phyloP scores from a whole-genome alignment of 2,329 filamentous ascomycete species.

The Penicillium griseofulvum region DNA sequence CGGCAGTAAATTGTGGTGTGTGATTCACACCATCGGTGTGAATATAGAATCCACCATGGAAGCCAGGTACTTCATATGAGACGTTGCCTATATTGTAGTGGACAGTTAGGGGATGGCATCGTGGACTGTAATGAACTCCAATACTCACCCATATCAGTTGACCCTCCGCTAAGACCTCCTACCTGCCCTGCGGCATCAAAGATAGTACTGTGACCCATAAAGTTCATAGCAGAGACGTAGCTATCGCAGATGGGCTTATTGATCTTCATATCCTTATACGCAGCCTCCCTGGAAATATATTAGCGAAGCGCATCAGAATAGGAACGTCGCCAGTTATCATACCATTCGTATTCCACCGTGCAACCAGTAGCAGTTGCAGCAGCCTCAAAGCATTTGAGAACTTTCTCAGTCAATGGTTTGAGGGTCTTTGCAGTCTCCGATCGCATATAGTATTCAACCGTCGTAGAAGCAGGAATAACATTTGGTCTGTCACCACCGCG shows the following conservation, averaged over 20 bases:
- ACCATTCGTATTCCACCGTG: constrained; percentile 29
- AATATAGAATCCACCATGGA: constrained; percentile 21
- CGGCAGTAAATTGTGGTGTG: constrained; percentile 17
- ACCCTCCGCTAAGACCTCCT: constrained; percentile 21
- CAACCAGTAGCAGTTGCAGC: constrained; percentile 35
- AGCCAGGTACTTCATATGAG: constrained; percentile 18
- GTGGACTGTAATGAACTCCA: not conserved
- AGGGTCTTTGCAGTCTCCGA: constrained; percentile 42
- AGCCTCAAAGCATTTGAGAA: constrained; percentile 34
- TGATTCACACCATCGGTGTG: constrained; percentile 16
- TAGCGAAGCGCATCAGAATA: not conserved
- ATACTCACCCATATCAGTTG: constrained; percentile 30
- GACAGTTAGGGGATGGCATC: too few relatives aligned
- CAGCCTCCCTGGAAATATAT: constrained; percentile 21
- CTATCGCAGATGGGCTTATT: constrained; percentile 32
- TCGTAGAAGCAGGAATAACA: constrained; percentile 53
- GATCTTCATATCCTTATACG: constrained; percentile 30
- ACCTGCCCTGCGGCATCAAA: constrained; percentile 20
- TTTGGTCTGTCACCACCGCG: constrained; percentile 55
- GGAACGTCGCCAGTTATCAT: not conserved
- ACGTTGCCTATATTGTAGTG: constrained; percentile 10
- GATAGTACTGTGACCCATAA: constrained; percentile 27
- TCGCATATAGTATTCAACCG: constrained; percentile 46
- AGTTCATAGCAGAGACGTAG: constrained; percentile 30
- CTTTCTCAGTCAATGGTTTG: constrained; percentile 25